Percentiles rank a stretch among this genome's conserved stretches.
Evolutionary conservation across 2,329 filamentous ascomycete genomes (phyloP).

Genomic region (Mollisia scopiformis): DNA sequence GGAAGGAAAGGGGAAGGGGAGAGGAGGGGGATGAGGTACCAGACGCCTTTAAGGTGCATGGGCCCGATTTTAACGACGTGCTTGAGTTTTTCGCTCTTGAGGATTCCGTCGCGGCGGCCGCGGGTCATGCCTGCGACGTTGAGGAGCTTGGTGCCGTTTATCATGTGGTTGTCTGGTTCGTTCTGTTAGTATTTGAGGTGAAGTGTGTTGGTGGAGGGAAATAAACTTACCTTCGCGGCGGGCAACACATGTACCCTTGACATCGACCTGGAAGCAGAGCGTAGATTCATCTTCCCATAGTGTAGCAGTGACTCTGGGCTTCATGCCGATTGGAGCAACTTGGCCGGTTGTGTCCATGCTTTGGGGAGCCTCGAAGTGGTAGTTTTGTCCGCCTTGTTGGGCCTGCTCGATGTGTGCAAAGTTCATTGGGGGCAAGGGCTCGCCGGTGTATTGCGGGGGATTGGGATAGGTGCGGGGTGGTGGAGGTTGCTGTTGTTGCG

Average conservation of each 20-base stretch:
- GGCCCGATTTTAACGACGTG: constrained; percentile 98
- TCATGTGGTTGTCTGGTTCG: constrained; percentile 88
- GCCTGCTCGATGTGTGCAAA: constrained; percentile 4
- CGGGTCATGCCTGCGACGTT: constrained; percentile 98
- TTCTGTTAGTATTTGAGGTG: too few relatives aligned
- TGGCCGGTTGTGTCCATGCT: constrained; percentile 78
- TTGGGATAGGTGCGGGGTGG: constrained; percentile 7
- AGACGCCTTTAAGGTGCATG: constrained; percentile 97
- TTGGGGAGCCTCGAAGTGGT: constrained; percentile 10
- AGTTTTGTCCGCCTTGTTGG: constrained; percentile 6
- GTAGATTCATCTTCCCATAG: constrained; percentile 98
- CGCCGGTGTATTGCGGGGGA: constrained; percentile 8
- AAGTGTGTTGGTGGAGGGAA: too few relatives aligned
- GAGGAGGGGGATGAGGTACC: constrained; percentile 67
- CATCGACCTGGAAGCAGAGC: constrained; percentile 95
- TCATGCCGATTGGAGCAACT: constrained; percentile 87
- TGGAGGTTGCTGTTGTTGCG: constrained; percentile 22
- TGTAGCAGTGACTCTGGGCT: constrained; percentile 94
- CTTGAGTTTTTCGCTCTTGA: constrained; percentile 95
- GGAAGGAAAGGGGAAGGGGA: neutral
- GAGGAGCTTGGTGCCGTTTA: constrained; percentile 94
- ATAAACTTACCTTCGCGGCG: constrained; percentile 79
- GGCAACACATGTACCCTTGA: constrained; percentile 91
- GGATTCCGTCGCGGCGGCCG: constrained; percentile 88
- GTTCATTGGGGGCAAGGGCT: constrained; percentile 27